phyloP scores from a whole-genome alignment of 495 filamentous ascomycete genomes.

The Cladorrhinum samala region DNA sequence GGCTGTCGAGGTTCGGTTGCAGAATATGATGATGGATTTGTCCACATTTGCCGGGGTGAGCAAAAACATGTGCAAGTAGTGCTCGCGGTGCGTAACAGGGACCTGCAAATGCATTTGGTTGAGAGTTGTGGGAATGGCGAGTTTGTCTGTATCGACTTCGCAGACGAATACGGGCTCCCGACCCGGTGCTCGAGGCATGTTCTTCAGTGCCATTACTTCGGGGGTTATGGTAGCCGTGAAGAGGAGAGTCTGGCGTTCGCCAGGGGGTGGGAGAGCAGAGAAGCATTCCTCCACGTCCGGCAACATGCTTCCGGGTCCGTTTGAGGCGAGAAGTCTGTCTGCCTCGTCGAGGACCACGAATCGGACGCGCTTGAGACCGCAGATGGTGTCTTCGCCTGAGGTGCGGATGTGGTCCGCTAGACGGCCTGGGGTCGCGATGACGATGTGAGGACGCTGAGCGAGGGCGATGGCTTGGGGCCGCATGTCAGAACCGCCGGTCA shows the following conservation, averaged over 20 bases:
- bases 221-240: slow-evolving; percentile 94
- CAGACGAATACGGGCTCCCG: slow-evolving; percentile 78
- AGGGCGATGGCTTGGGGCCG: slow-evolving; percentile 79
- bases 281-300: slow-evolving; percentile 87
- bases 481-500: slow-evolving; percentile 93
- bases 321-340: slow-evolving; percentile 73
- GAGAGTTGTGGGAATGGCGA: slow-evolving; percentile 73
- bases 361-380: slow-evolving; percentile 66
- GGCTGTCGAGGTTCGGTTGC: slow-evolving; percentile 84
- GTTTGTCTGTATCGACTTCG: slow-evolving; percentile 70
- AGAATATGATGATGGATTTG: slow-evolving; percentile 84
- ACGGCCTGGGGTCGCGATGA: slow-evolving; percentile 91
- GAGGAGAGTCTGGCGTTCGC: slow-evolving; percentile 79
- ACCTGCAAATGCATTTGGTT: slow-evolving; percentile 80
- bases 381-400: slow-evolving; percentile 83
- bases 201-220: slow-evolving; percentile 81
- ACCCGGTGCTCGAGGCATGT: slow-evolving; percentile 56
- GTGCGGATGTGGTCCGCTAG: slow-evolving; percentile 89
- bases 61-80: slow-evolving; percentile 87
- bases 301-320: slow-evolving; percentile 71
- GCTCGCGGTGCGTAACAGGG: slow-evolving; percentile 83
- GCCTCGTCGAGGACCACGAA: slow-evolving; percentile 96
- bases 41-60: slow-evolving; percentile 67
- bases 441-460: slow-evolving; percentile 74
- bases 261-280: slow-evolving; percentile 61